phyloP scores from a whole-genome alignment of 2,329 filamentous ascomycete genomes.

The Penicillium sp. region DNA sequence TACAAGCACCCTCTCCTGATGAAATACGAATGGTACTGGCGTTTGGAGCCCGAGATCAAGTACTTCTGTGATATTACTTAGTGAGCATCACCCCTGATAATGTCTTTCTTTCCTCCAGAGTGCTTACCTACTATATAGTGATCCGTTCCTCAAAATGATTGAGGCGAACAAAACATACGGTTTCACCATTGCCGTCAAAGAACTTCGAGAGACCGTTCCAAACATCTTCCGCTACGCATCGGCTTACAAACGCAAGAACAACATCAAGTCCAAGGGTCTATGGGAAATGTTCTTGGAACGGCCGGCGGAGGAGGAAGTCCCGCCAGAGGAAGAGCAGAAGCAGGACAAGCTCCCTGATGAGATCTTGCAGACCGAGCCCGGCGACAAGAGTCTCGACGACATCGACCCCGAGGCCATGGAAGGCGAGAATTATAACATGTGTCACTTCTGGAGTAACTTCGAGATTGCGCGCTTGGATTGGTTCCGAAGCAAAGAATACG shows the following conservation, averaged over 20 bases:
- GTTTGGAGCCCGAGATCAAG: constrained; percentile 97
- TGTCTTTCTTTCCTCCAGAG: not conserved
- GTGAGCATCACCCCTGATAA: constrained; percentile 51
- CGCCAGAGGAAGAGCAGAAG: constrained; percentile 61
- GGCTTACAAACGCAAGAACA: constrained; percentile 91
- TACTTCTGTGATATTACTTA: constrained; percentile 99
- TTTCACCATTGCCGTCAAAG: constrained; percentile 98
- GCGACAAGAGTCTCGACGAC: constrained; percentile 67
- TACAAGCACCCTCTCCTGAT: constrained; percentile 92
- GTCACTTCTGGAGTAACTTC: constrained; percentile 99
- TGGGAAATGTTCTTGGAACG: constrained; percentile 98
- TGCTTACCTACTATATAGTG: constrained; percentile 51
- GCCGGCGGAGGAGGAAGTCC: constrained; percentile 47
- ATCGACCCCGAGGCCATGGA: constrained; percentile 95
- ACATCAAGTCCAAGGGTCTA: constrained; percentile 83
- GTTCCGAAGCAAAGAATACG: constrained; percentile 96
- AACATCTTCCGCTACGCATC: constrained; percentile 99
- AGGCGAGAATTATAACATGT: constrained; percentile 99
- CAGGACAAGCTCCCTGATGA: constrained; percentile 76
- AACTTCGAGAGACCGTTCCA: constrained; percentile 93
- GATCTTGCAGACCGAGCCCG: constrained; percentile 73
- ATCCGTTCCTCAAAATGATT: constrained; percentile 95
- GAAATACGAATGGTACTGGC: constrained; percentile 99
- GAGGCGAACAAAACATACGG: constrained; percentile 95
- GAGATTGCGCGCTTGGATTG: constrained; percentile 93